Percentiles rank a stretch among this genome's conserved stretches.
phyloP scores from a whole-genome alignment of 2,329 filamentous ascomycete species.

The Neofusicoccum cordaticola region DNA sequence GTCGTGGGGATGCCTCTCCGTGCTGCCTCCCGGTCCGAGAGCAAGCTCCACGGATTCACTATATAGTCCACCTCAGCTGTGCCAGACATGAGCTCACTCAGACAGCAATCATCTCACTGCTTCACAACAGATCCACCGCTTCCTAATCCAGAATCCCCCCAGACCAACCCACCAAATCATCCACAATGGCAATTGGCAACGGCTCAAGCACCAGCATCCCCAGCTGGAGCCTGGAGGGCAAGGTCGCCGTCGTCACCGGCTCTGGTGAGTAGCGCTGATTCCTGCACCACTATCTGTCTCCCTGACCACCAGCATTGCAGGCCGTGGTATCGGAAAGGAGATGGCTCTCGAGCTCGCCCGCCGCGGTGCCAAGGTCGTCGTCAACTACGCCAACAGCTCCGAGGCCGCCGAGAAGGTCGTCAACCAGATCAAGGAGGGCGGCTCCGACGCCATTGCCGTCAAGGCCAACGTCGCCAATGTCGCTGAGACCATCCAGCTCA shows the following conservation, averaged over 20 bases:
- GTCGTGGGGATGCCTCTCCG: neutral
- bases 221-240: conserved; percentile 53
- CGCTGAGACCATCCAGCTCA: conserved; percentile 60
- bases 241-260: conserved; percentile 54
- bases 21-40: neutral
- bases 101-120: neutral
- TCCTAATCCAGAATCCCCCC: neutral
- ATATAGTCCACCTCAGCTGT: conserved; percentile 7
- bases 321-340: conserved; percentile 64
- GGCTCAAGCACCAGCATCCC: conserved; percentile 35
- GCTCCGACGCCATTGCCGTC: conserved; percentile 61
- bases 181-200: conserved; percentile 35
- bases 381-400: conserved; percentile 66
- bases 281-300: neutral
- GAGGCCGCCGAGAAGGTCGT: conserved; percentile 66
- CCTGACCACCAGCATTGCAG: conserved; percentile 29
- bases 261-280: conserved; percentile 38
- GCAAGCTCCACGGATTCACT: neutral
- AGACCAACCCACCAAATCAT: conserved; percentile 18
- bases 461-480: conserved; percentile 68
- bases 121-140: neutral
- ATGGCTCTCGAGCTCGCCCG: conserved; percentile 65
- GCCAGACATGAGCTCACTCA: neutral
- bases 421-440: conserved; percentile 61
- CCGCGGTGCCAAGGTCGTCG: conserved; percentile 63